A percentile compares a stretch with the other conserved stretches of the same genome.
These are phyloP conservation scores for Deinandra increscens DNA, from an alignment of 129 eudicot species.

Conservation along the genomic window DNA sequence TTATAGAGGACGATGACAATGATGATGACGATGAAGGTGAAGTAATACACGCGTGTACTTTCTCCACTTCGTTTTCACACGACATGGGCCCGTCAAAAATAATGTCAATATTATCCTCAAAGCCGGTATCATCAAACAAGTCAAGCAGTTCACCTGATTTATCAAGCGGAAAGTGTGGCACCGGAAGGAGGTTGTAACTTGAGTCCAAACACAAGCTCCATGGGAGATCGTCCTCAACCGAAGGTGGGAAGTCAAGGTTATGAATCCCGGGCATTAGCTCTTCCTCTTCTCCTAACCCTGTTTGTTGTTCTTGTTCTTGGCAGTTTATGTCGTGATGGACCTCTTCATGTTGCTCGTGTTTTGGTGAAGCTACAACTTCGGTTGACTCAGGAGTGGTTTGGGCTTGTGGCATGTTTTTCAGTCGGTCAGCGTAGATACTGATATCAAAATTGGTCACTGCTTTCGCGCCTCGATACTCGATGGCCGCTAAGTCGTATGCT, in stretches of 20 bases:
- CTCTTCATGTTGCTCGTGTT: conserved; percentile 31
- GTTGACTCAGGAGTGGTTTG: conserved; percentile 19
- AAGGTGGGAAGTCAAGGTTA: conserved; percentile 18
- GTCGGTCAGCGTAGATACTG: conserved; percentile 53
- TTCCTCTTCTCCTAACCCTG: conserved; percentile 6
- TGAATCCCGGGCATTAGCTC: conserved; percentile 25
- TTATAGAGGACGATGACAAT: conserved; percentile 38
- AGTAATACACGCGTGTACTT: conserved; percentile 20
- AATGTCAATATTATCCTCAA: conserved; percentile 54
- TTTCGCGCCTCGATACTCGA: conserved; percentile 65
- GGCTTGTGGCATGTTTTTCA: conserved; percentile 38
- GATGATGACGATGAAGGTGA: conserved; percentile 39
- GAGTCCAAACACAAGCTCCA: conserved; percentile 66
- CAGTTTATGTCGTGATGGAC: conserved; percentile 12
- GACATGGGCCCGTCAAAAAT: conserved; percentile 39
- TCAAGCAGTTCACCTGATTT: conserved; percentile 42
- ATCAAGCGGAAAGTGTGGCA: conserved; percentile 50
- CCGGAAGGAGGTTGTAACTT: conserved; percentile 40
- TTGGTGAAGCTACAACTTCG: conserved; percentile 21
- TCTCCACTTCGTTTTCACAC: conserved; percentile 25
- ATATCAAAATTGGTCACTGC: conserved; percentile 93
- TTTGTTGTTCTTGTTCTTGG: conserved; percentile 4
- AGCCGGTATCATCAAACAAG: conserved; percentile 48
- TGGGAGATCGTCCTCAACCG: conserved; percentile 45
- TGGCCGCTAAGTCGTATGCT: conserved; percentile 91